These are phyloP conservation scores for Podila minutissima DNA, from an alignment of 192 early-diverging fungal species.

Conservation along the genomic window DNA sequence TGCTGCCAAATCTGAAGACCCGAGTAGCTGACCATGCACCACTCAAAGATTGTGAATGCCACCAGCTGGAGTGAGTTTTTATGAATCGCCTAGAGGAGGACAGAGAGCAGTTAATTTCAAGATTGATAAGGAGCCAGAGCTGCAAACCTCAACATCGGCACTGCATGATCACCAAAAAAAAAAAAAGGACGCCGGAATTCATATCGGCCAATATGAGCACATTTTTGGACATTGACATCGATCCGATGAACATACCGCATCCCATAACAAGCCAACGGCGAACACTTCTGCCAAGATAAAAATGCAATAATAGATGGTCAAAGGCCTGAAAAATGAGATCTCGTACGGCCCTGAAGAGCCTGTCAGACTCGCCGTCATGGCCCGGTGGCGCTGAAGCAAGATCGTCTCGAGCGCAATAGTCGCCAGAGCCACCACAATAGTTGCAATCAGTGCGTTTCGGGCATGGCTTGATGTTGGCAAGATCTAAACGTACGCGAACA, in stretches of 20 bases:
- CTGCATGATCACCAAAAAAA: neutral
- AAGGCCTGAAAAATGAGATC: constrained; percentile 30
- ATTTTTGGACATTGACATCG: neutral
- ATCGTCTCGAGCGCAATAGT: constrained; percentile 29
- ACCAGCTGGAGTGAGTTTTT: constrained; percentile 44
- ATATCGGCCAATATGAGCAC: neutral
- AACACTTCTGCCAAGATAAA: constrained; percentile 42
- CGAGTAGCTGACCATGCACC: constrained; percentile 44
- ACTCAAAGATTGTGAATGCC: constrained; percentile 43
- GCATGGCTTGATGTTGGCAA: constrained; percentile 34
- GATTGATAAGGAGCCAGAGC: neutral
- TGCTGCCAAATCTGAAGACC: constrained; percentile 46
- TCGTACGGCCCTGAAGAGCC: constrained; percentile 15
- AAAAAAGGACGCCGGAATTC: too few species aligned
- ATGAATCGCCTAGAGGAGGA: constrained; percentile 29
- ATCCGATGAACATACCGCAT: constrained; percentile 23
- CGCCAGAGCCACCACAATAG: constrained; percentile 13
- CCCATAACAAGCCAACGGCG: constrained; percentile 40
- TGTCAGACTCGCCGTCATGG: constrained; percentile 4
- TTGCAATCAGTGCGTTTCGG: constrained; percentile 18
- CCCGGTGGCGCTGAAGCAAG: constrained; percentile 16
- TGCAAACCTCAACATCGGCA: neutral
- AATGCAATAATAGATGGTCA: constrained; percentile 33
- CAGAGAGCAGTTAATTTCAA: neutral
- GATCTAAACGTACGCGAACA: constrained; percentile 4